Evolutionary conservation across 306 rosid species (phyloP), one percentile per base, ranked within the genome.

Genomic region (Prunus mume): DNA sequence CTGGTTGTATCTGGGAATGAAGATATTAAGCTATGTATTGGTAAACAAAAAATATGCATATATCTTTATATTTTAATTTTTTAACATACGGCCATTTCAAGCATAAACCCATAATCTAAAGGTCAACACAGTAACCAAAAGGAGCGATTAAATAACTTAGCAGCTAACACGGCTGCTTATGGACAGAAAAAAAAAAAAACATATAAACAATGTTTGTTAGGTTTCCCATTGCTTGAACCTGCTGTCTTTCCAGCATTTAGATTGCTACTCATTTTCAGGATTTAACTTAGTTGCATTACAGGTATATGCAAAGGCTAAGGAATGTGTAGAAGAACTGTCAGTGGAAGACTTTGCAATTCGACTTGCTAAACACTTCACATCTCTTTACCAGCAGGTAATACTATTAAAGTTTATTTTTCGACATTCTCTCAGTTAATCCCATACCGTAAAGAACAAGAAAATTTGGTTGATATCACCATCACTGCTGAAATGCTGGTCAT

Each of bases 291-390:
- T 34, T 86, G 45, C 73, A 12, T 38, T 75, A 9, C 84, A 95
- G 99, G 99, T 90, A 28, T 92, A 95, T 80, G 99, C 80, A 2
- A 95, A 88, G 80, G 97, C 97, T 30, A 95, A 95, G 90, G 97
- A 95, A 75, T 88, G 90, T 58, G 76, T 89, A 0, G 93, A 88
- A 58, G 85, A 83, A 68, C 80, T 89, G 71, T 89, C 98, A 20
- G 91, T 73, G 38, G 98, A 95, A 81, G 91, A 88, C 38, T 95
- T 92, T 79, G 95, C 98, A n/a, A 78, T 95, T 86, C 7, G 28
- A 43, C 98, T 95, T 79, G 97, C 97, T 13, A 89, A 85, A 80
- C 97, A 95, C 84, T 95, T 95, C 71, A 87, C 90, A 46, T 90
- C 93, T 74, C 76, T 68, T 79, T 92, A 95, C 86, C 74, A 54